Evolutionary conservation across 306 rosid species (phyloP).

Genomic region (Quercus ilex): DNA sequence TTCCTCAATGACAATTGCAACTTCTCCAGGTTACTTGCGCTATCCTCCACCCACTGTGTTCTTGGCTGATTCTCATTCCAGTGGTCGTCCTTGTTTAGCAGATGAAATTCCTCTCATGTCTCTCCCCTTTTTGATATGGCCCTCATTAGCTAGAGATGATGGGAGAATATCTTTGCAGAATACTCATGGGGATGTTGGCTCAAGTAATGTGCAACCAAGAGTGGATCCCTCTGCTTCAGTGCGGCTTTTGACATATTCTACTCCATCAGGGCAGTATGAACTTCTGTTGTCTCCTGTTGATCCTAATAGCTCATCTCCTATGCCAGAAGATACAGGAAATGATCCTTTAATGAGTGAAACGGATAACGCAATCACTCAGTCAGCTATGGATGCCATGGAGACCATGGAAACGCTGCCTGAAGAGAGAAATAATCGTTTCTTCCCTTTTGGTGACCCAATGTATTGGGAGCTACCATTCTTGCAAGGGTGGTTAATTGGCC

Average conservation of each 20-base stretch:
- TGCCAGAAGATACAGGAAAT: conserved; percentile 40
- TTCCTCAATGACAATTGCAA: conserved; percentile 85
- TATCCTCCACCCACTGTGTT: conserved; percentile 94
- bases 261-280: conserved; percentile 68
- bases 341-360: conserved; percentile 32
- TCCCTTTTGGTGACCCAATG: conserved; percentile 56
- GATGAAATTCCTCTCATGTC: conserved; percentile 69
- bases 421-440: conserved; percentile 41
- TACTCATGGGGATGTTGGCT: conserved; percentile 45
- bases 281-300: conserved; percentile 70
- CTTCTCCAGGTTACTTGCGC: conserved; percentile 80
- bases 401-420: conserved; percentile 43
- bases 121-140: conserved; percentile 60
- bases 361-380: conserved; percentile 41
- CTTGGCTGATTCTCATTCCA: conserved; percentile 69
- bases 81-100: conserved; percentile 50
- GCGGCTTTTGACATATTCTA: conserved; percentile 61
- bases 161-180: conserved; percentile 57
- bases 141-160: conserved; percentile 64
- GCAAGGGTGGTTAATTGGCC: conserved; percentile 96
- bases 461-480: conserved; percentile 90
- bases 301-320: conserved; percentile 38
- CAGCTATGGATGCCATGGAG: conserved; percentile 32
- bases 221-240: conserved; percentile 63
- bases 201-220: conserved; percentile 48